Evolutionary conservation across 345 rosid genomes (phyloP), one percentile per base, ranked within the genome.

Genomic region (Salix dunnii): DNA sequence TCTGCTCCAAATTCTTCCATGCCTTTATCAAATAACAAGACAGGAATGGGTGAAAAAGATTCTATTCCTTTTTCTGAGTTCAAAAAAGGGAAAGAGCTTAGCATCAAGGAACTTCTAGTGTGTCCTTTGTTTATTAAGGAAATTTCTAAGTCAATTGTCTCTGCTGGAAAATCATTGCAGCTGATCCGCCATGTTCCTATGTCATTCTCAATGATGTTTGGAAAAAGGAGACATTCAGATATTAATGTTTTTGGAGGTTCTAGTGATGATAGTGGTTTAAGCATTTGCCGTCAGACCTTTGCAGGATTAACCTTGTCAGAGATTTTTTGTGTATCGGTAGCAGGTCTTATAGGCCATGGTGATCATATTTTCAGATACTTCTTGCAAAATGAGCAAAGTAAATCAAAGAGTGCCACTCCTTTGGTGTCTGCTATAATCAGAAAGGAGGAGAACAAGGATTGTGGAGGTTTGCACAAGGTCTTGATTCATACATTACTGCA

Each of bases 81-180:
- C 71, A 79, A 72, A 68, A 90, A 84, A 85, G 90, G 85, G 64
- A 89, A 91, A 81, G 97, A 87, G 63, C 85, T 75, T 74, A 90
- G 76, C 30, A 77, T 60, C 27, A 76, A 79, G 72, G 91, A 81
- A 48, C 74, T 76, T 85, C 82, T 83, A 68, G 67, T 80, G 63
- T 96, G 92, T 74, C 99, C 99, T 76, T 74, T 87, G 75, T 92
- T 92, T 86, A 76, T 96, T 20, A 90, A 86, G 87, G 94, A 89
- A 86, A 87, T 86, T 63, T 88, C 90, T 70, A 88, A 86, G 77
- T 89, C 98, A 48, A 88, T 94, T 84, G 87, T 96, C 79, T 92
- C 97, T 77, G 99, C 97, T 35, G 99, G 99, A 74, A 96, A 96
- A 85, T 96, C 99, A 36, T 83, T 92, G 86, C 98, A 94, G 86